A percentile compares a stretch with the other conserved stretches of the same genome.
These are phyloP conservation scores for Multifurca ochricompacta DNA, from an alignment of 768 basidiomycete species.

Conservation along the genomic window DNA sequence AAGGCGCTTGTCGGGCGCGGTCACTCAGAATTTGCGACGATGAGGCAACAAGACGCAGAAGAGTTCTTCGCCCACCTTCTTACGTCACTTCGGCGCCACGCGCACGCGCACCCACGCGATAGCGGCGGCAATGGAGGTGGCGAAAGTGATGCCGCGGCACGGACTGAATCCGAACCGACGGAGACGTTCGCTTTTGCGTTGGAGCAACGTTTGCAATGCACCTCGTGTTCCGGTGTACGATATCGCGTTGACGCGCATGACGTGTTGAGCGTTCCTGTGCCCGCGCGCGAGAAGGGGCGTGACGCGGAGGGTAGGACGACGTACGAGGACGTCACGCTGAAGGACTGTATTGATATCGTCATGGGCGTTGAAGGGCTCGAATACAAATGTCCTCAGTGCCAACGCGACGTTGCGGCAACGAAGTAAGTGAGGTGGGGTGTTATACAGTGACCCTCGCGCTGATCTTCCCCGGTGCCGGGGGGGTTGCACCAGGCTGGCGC, in stretches of 20 bases:
- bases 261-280: slow-evolving; percentile 72
- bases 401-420: slow-evolving; percentile 55
- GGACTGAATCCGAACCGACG: slow-evolving; percentile 62
- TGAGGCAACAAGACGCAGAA: slow-evolving; percentile 95
- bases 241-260: slow-evolving; percentile 75
- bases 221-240: slow-evolving; percentile 67
- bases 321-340: slow-evolving; percentile 57
- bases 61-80: slow-evolving; percentile 87
- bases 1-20: slow-evolving; percentile 88
- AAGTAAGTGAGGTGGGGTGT: too few species aligned
- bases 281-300: slow-evolving; percentile 49
- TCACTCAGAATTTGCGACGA: slow-evolving; percentile 90
- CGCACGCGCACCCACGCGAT: slow-evolving; percentile 33
- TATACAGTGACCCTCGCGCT: too few species aligned
- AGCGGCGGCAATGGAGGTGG: neutral
- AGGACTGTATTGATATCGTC: slow-evolving; percentile 51
- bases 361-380: slow-evolving; percentile 61
- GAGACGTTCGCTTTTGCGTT: slow-evolving; percentile 70
- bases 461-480: too few species aligned
- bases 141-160: slow-evolving; percentile 12
- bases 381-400: slow-evolving; percentile 73
- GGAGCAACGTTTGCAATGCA: slow-evolving; percentile 84
- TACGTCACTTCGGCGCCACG: slow-evolving; percentile 60
- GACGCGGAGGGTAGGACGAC: slow-evolving; percentile 52
- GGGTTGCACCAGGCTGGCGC: slow-evolving; percentile 58